phyloP scores from a whole-genome alignment of 106 monocot species.

The Apostasia shenzhenica region DNA sequence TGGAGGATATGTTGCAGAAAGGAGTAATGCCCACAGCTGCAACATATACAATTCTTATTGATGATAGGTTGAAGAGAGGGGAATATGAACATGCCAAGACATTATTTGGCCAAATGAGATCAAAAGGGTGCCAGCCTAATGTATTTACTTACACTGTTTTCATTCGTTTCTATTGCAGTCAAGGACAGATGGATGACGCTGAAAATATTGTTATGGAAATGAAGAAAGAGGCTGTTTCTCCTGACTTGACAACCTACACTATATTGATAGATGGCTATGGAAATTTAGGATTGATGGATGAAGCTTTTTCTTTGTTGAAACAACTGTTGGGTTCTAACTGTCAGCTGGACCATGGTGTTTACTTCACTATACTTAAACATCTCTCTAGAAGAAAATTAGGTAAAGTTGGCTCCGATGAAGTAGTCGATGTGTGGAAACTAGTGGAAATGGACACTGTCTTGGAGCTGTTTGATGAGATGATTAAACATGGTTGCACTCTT shows the following conservation, averaged over 20 bases:
- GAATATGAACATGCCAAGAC: constrained; percentile 18
- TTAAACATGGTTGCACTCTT: constrained; percentile 15
- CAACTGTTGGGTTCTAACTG: constrained; percentile 15
- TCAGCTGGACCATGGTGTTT: constrained; percentile 12
- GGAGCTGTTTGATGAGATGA: constrained; percentile 23
- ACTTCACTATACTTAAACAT: constrained; percentile 21
- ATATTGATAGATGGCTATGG: constrained; percentile 31
- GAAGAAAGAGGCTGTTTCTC: constrained; percentile 18
- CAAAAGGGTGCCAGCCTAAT: constrained; percentile 16
- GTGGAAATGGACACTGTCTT: constrained; percentile 14
- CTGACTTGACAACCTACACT: constrained; percentile 25
- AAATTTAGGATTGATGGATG: constrained; percentile 23
- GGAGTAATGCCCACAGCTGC: constrained; percentile 19
- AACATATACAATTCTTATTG: constrained; percentile 30
- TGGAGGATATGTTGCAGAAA: constrained; percentile 22
- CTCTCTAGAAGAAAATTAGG: constrained; percentile 6
- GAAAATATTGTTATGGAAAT: constrained; percentile 32
- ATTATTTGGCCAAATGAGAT: constrained; percentile 21
- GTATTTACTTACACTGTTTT: constrained; percentile 24
- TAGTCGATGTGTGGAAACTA: constrained; percentile 18
- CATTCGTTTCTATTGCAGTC: constrained; percentile 27
- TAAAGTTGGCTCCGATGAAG: neutral
- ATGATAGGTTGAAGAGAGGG: constrained; percentile 22
- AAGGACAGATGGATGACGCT: constrained; percentile 24
- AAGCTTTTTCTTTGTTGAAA: constrained; percentile 19